These are phyloP conservation scores for Globisporangium nagaii DNA, from an alignment of 352 stramenopile species.

Conservation along the genomic window DNA sequence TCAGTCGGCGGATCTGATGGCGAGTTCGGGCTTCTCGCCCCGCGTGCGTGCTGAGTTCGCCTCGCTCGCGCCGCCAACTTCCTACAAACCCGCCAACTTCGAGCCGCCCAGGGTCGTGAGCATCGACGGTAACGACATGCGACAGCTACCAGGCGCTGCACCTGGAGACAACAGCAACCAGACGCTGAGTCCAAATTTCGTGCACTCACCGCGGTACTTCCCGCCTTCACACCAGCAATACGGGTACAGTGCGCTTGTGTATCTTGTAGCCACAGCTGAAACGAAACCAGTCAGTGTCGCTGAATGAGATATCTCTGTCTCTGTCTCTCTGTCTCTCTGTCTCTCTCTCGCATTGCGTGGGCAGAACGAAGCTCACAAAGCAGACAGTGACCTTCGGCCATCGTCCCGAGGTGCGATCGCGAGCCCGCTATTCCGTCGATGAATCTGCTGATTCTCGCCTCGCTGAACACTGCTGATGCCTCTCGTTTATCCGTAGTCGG, in stretches of 20 bases:
- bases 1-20: conserved; percentile 44
- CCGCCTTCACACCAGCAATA: conserved; percentile 28
- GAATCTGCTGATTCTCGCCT: too few relatives aligned
- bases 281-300: not conserved
- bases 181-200: conserved; percentile 1
- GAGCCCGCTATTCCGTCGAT: too few relatives aligned
- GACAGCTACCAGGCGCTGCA: conserved; percentile 8
- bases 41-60: conserved; percentile 51
- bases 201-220: conserved; percentile 14
- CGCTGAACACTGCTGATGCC: not conserved
- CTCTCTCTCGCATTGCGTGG: too few relatives aligned
- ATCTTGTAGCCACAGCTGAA: too few relatives aligned
- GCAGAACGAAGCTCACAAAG: conserved; percentile 29
- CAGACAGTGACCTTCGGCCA: conserved; percentile 68
- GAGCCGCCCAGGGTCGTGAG: conserved; percentile 36
- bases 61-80: conserved; percentile 23
- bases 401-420: conserved; percentile 26
- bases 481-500: conserved; percentile 29
- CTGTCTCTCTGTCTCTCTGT: not conserved
- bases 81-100: conserved; percentile 42
- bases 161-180: not conserved
- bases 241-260: conserved; percentile 22
- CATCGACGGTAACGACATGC: conserved; percentile 39
- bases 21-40: conserved; percentile 48
- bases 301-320: not conserved